Evolutionary conservation across 495 filamentous ascomycete genomes (phyloP), one percentile per base, ranked within the genome.

Genomic region (Amorphotheca resinae): DNA sequence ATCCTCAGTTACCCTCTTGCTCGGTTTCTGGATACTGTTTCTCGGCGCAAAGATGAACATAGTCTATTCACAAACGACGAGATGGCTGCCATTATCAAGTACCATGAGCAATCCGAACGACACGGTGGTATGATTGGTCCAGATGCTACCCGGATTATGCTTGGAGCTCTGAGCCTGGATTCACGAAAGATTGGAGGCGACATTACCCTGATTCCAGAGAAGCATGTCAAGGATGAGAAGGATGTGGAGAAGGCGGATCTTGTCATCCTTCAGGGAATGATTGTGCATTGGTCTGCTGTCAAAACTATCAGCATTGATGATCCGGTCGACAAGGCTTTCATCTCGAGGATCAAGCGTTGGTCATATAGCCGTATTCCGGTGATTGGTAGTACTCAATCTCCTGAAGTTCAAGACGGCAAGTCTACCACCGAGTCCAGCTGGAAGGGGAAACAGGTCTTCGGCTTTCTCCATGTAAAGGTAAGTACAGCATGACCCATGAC

Each of bases 311-410:
- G 46, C 15, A 48, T 51, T 17, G 32, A 54, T 37, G 51, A 54
- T 4, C 11, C 8, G 25, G 44, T 54, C 18, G 40, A 47, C 22
- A 22, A 28, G 14, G 40, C 17, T 5, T 51, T 54, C 18, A 38
- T 54, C 25, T 35, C 38, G 16, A 54, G 45, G 23, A 33, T 54
- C 39, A 47, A 44, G 22, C n/a, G 22, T n/a, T 54, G 51, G 51
- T 45, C 51, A 17, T 48, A 48, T 18, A 54, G 48, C 26, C 48
- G 51, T 12, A 44, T 54, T 33, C 51, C 51, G 3, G 51, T 54
- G 9, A 33, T 54, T 37, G 48, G 45, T 5, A 40, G 45, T 25
- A 12, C 31, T 28, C 6, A 38, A 33, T 23, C 41, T 23, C 9
- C 22, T 18, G 31, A 36, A 14, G 28, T 12, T 15, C 14, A 41